These are phyloP conservation scores for Auxenochlorella pyrenoidosa DNA, from an alignment of 139 green algal genomes.

Conservation along the genomic window DNA sequence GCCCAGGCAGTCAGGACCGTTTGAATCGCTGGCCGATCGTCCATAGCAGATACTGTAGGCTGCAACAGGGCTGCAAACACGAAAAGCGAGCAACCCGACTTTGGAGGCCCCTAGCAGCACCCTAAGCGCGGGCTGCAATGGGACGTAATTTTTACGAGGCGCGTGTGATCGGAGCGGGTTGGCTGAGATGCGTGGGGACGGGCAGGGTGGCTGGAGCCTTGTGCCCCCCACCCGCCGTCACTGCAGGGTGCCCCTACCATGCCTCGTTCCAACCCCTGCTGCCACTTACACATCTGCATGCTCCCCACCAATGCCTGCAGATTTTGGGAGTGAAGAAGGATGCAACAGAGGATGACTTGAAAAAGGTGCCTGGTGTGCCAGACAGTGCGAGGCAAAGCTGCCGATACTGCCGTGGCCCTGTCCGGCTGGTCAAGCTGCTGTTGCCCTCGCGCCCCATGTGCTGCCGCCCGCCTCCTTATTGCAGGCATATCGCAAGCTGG, in stretches of 20 bases:
- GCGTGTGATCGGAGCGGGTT: background rate
- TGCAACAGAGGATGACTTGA: constrained; percentile 81
- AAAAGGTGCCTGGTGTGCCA: constrained; percentile 68
- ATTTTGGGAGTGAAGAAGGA: constrained; percentile 78
- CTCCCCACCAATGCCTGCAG: background rate
- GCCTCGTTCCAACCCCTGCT: background rate
- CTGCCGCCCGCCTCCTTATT: background rate
- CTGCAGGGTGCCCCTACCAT: background rate
- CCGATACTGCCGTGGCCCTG: no score
- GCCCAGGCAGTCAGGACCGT: no score
- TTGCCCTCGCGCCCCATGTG: no score
- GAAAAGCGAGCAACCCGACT: no score
- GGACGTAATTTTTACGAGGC: constrained; percentile 76
- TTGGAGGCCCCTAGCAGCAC: no score
- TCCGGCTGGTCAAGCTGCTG: no score
- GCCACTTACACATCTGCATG: background rate
- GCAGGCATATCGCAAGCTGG: constrained; percentile 52
- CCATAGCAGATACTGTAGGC: no score
- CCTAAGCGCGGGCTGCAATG: background rate
- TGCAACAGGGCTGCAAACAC: no score
- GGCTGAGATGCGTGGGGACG: background rate
- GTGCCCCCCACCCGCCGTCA: background rate
- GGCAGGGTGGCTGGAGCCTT: background rate
- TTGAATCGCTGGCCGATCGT: no score
- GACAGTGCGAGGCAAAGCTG: no score